Evolutionary conservation across 2,329 filamentous ascomycete genomes (phyloP).

Genomic region (Fusarium nematophilum): DNA sequence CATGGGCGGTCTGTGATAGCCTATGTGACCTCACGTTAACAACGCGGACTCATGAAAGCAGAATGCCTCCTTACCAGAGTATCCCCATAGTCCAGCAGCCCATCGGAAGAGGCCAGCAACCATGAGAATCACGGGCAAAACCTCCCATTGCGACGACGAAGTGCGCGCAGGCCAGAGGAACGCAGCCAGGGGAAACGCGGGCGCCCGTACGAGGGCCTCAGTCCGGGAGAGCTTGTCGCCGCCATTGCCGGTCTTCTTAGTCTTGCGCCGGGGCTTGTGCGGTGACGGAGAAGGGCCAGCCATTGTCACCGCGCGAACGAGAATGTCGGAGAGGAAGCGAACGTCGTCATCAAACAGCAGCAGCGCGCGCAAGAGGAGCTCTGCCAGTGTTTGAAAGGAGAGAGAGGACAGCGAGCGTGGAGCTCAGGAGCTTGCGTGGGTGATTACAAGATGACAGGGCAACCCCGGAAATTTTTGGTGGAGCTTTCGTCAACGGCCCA

Average conservation of each 20-base stretch:
- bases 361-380: constrained; percentile 13
- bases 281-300: constrained; percentile 64
- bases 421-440: constrained; percentile 24
- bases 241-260: constrained; percentile 60
- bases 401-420: constrained; percentile 25
- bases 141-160: constrained; percentile 89
- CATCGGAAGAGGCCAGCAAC: constrained; percentile 91
- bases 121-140: constrained; percentile 90
- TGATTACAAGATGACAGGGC: constrained; percentile 21
- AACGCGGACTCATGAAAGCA: constrained; percentile 12
- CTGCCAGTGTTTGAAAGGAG: constrained; percentile 20
- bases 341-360: constrained; percentile 35
- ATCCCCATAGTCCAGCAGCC: constrained; percentile 92
- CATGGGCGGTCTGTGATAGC: constrained; percentile 85
- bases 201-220: constrained; percentile 65
- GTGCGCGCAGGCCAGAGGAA: constrained; percentile 93
- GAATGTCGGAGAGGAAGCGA: constrained; percentile 15
- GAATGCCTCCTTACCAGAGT: constrained; percentile 75
- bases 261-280: constrained; percentile 70
- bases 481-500: constrained; percentile 23
- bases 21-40: constrained; percentile 55
- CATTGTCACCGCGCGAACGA: constrained; percentile 55
- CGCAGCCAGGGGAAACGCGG: constrained; percentile 90
- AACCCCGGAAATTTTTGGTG: constrained; percentile 39
- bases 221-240: constrained; percentile 50